Conservation (phyloP, 768 basidiomycete genomes). For the Amanita inopinata region DNA sequence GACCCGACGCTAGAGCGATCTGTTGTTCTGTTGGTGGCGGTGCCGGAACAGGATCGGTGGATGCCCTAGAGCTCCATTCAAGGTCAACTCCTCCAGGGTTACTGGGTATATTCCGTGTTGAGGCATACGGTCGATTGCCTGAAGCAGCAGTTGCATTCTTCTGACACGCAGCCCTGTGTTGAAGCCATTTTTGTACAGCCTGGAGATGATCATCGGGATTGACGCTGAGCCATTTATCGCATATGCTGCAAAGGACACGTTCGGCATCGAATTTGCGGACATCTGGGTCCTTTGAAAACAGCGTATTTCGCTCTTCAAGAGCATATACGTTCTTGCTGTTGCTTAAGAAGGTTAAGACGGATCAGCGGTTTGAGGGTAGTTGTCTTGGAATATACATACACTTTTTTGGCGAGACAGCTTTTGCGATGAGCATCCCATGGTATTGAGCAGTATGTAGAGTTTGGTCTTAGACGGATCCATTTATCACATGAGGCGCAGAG, state of each 20-base stretch:
- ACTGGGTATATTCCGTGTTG: not conserved
- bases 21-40: constrained; percentile 11
- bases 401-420: constrained; percentile 72
- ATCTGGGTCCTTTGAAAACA: constrained; percentile 56
- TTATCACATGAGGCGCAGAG: constrained; percentile 75
- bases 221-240: constrained; percentile 59
- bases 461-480: constrained; percentile 79
- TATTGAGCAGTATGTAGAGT: constrained; percentile 82
- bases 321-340: constrained; percentile 25
- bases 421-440: constrained; percentile 84
- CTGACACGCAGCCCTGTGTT: constrained; percentile 50
- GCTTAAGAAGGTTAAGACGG: constrained; percentile 3
- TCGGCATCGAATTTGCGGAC: constrained; percentile 72
- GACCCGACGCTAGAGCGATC: constrained; percentile 7
- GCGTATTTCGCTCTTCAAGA: constrained; percentile 47
- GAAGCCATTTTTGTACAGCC: constrained; percentile 57
- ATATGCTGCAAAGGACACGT: constrained; percentile 57
- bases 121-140: constrained; percentile 9
- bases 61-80: not conserved
- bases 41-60: constrained; percentile 2
- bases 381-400: constrained; percentile 30
- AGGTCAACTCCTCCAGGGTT: too few species aligned
- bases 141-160: constrained; percentile 15
- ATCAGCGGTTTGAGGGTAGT: not conserved
- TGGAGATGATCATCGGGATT: constrained; percentile 48